Base-by-base conservation (phyloP, 306 rosid species). In the Prinsepia uniflora region DNA sequence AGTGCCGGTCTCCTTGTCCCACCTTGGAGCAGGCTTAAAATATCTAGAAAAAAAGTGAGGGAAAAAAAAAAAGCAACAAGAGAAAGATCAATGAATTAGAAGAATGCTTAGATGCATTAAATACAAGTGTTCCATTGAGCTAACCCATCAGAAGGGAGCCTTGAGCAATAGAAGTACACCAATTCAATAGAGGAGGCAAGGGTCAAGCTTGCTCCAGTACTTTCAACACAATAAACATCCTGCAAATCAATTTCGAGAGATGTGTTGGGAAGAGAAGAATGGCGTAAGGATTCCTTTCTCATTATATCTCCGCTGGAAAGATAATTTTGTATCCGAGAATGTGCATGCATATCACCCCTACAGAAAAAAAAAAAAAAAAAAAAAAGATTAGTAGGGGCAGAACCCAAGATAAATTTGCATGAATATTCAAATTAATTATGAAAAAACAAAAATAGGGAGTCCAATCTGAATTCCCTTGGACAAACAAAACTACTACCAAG, bases 101-200 rank as follows among this genome's bases (percentile, higher is more conserved):
- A 41, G 63, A 72, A 41, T 72, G 34, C n/a, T 10, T 10, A 58
- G 53, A 73, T 55, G 70, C 42, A 71, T 46, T 48, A 43, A 56
- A 15, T 58, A 19, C 36, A 64, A 49, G 34, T 54, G 60, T 22
- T n/a, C 40, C 75, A 81, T 47, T 66, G 67, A 79, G 80, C 83
- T 55, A 68, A 90, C 97, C 92, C 83, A 69, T 93, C 98, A 13
- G 96, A 71, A 67, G 98, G 96, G 81, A 93, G 96, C 75, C 90
- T 78, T 71, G 98, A 88, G 78, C 97, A 93, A 71, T 90, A 93
- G 47, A 93, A 83, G 79, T 90, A 49, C 65, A 93, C 22, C 72
- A 93, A 79, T 40, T 53, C 7, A 79, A 93, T 76, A 82, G 97
- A 84, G 54, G 94, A 93, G 63, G 84, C 79, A 54, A 88, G 87